phyloP scores from a whole-genome alignment of 2,329 filamentous ascomycete genomes.

The Sarocladium strictum region DNA sequence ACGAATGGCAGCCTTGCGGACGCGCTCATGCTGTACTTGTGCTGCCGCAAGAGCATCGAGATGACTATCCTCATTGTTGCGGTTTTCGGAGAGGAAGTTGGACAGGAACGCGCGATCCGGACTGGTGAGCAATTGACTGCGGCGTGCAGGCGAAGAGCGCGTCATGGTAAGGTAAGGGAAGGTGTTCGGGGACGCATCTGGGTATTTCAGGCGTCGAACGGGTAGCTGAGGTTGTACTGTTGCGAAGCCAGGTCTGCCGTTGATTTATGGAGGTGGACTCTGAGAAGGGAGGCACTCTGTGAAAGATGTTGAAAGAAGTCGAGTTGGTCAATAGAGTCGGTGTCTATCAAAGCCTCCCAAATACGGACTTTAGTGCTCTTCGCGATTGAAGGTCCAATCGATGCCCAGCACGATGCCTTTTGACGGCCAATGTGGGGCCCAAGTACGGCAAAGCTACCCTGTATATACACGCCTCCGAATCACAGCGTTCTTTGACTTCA shows the following conservation, averaged over 20 bases:
- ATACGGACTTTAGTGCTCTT: neutral
- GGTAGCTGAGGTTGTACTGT: neutral
- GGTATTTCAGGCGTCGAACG: neutral
- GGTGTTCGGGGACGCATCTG: conserved; percentile 1
- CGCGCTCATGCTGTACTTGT: conserved; percentile 59
- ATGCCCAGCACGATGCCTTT: neutral
- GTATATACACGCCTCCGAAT: too few relatives aligned
- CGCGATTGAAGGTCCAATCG: conserved; percentile 17
- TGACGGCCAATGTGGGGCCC: too few relatives aligned
- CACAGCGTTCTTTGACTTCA: too few relatives aligned
- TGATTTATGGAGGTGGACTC: too few relatives aligned
- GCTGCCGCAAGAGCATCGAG: conserved; percentile 61
- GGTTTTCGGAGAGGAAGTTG: conserved; percentile 54
- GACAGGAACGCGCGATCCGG: conserved; percentile 45
- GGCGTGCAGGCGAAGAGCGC: conserved; percentile 34
- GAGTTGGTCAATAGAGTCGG: too few relatives aligned
- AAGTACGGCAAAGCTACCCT: neutral
- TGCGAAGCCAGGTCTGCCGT: too few relatives aligned
- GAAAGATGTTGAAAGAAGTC: too few relatives aligned
- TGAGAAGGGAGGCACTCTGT: neutral
- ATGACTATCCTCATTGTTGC: conserved; percentile 58
- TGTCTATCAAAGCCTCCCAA: neutral
- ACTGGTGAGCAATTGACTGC: conserved; percentile 33
- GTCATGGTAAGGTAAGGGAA: conserved; percentile 28
- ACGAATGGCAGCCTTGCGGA: conserved; percentile 46